Base-by-base conservation (phyloP, 2,329 filamentous ascomycete genomes). In the Neospermospora avenae region DNA sequence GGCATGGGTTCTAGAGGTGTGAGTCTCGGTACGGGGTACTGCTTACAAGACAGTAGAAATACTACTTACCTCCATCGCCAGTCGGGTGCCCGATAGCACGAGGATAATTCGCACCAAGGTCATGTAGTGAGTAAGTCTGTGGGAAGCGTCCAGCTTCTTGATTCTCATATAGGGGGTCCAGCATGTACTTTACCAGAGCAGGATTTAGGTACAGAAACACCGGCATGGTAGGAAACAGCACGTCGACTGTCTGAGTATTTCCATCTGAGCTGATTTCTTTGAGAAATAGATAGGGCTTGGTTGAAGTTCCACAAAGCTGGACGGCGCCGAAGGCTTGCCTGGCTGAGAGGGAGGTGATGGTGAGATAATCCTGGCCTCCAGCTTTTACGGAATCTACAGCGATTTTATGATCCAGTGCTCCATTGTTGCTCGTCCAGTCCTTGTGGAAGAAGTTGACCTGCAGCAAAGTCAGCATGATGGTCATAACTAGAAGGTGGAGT, bases 221-320 rank as follows among this genome's bases (percentile, higher is more conserved):
- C 0, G 91, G 90, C 72, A 89, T 89, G 0, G 90, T 83, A 0
- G 91, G 91, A 76, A 92, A 96, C 65, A 96, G 91, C 65, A 96
- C 90, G 74, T 95, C 90, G 22, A 96, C 91, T 0, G 91, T 96
- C 72, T 96, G 90, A 66, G 86, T 87, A 68, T 96, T 93, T 42
- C 91, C 91, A 71, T 96, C 88, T 3, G 89, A 93, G 63, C 88
- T 91, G 68, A 96, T 96, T 72, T 96, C 92, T 73, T 96, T 96
- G 57, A 96, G 76, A 76, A 96, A 96, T 14, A 96, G 75, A 56
- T 93, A 82, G 0, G 88, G 87, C 59, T 88, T 81, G 0, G 86
- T 78, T 3, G 84, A 77, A 14, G 89, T 89, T 57, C 89, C 84
- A 8, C 87, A 83, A 70, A 92, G 89, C 64, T 87, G 86, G 2